Conservation (phyloP, 2,329 filamentous ascomycete genomes). For the Dissoconium aciculare region DNA sequence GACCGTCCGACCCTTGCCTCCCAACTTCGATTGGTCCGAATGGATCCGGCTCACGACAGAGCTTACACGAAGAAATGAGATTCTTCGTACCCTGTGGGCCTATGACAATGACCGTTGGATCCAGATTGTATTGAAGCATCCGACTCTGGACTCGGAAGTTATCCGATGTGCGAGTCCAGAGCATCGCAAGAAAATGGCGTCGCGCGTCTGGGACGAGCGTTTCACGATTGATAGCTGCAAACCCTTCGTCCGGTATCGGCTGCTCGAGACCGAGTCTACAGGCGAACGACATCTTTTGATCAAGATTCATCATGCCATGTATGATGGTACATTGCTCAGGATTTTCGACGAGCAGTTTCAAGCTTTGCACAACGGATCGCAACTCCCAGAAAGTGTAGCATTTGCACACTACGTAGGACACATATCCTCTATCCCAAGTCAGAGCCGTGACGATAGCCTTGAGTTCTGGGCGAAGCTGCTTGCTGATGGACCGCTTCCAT, state of each 20-base stretch:
- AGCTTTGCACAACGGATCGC: no score
- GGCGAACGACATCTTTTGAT: slow-evolving; percentile 18
- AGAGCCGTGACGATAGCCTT: no score
- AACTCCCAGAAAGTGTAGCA: no score
- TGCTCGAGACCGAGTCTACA: slow-evolving; percentile 3
- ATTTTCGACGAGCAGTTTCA: slow-evolving; percentile 27
- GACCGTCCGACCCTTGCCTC: neutral
- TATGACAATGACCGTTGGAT: neutral
- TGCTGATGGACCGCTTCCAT: no score
- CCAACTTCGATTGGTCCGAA: neutral
- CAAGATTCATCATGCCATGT: slow-evolving; percentile 25
- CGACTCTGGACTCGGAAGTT: no score
- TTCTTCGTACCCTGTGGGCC: neutral
- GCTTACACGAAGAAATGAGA: neutral
- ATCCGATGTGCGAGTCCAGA: no score
- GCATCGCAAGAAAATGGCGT: no score
- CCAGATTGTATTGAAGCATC: neutral
- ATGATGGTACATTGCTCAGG: slow-evolving; percentile 26
- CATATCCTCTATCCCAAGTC: no score
- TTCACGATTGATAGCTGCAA: neutral
- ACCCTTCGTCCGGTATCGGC: slow-evolving; percentile 1
- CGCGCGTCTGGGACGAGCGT: no score
- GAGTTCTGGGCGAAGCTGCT: no score
- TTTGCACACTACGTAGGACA: no score
- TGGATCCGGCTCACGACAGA: neutral